Base-by-base conservation (phyloP, 805 yeast genomes). In the Yarrowia sp. region DNA sequence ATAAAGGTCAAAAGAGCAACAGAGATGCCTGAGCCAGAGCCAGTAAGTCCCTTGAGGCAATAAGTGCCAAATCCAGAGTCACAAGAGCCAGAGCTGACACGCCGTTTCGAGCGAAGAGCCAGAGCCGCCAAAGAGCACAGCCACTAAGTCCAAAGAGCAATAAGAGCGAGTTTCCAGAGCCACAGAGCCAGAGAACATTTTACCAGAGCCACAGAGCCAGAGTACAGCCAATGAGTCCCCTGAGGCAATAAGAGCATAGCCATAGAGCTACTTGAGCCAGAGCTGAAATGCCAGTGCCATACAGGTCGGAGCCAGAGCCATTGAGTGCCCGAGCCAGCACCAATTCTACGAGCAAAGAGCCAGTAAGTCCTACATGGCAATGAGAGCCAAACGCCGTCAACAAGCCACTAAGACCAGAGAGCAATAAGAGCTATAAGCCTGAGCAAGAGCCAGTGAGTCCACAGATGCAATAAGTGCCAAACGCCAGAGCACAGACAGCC, bases 71-170 rank as follows among this genome's bases (percentile, higher is more conserved):
- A 14, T 9, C 22, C 32, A 24, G 49, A 24, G 51, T 24, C 33
- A 22, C 5, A 24, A 17, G 28, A 16, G n/a, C 51, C 8, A 11
- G 51, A 44, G 51, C 51, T 26, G 30, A 26, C 8, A 26, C 30
- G 8, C 30, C 30, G n/a, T n/a, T n/a, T n/a, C n/a, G n/a, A n/a
- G n/a, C n/a, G n/a, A n/a, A n/a, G n/a, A n/a, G n/a, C n/a, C n/a
- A n/a, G n/a, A n/a, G n/a, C n/a, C n/a, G n/a, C n/a, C n/a, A n/a
- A n/a, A 26, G 30, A n/a, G 24, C 24, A 17, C n/a, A n/a, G 51
- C 51, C 51, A 28, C n/a, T 46, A 17, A 46, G 51, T 28, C 51
- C 54, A 19, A 4, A 48, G 54, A n/a, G 54, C 54, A 48, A 32
- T 17, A 17, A 46, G 51, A n/a, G 51, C 35, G 22, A 38, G 17